These are phyloP conservation scores for Penstemon newberryi DNA, from an alignment of 257 asterid genomes.

Conservation along the genomic window DNA sequence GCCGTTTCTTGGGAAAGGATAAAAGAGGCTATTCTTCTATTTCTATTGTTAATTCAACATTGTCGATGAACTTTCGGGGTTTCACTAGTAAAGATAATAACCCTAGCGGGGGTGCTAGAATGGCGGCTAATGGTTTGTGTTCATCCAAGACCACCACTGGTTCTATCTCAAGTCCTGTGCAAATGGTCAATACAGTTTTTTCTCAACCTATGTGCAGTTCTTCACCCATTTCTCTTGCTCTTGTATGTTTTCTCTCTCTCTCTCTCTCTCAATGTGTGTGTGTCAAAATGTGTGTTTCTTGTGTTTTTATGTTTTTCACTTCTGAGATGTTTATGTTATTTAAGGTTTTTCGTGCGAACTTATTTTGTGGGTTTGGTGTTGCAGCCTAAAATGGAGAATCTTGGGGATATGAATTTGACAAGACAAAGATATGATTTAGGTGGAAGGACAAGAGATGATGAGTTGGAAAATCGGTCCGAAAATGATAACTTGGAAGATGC, in stretches of 20 bases:
- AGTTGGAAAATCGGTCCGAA: conserved; percentile 59
- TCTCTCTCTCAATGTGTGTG: not conserved
- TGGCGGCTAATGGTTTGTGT: conserved; percentile 51
- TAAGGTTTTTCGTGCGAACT: conserved; percentile 3
- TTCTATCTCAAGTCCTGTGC: conserved; percentile 45
- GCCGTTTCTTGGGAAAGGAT: conserved; percentile 5
- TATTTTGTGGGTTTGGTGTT: conserved; percentile 27
- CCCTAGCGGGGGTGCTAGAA: conserved; percentile 40
- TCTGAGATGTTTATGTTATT: conserved; percentile 26
- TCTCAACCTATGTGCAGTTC: conserved; percentile 46
- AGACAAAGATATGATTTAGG: conserved; percentile 39
- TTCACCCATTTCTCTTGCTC: conserved; percentile 52
- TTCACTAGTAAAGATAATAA: conserved; percentile 34
- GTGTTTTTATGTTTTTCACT: not conserved
- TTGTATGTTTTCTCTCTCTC: conserved; percentile 42
- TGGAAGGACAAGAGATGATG: conserved; percentile 55
- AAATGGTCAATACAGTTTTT: conserved; percentile 40
- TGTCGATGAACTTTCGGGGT: conserved; percentile 62
- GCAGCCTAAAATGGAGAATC: conserved; percentile 78
- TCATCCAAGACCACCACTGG: conserved; percentile 37
- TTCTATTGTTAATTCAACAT: not conserved
- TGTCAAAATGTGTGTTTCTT: not conserved
- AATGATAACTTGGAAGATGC: conserved; percentile 71
- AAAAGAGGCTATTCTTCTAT: conserved; percentile 16
- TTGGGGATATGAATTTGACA: conserved; percentile 53